Evolutionary conservation across 2,329 filamentous ascomycete genomes (phyloP).

Genomic region (Penicillium hordei): DNA sequence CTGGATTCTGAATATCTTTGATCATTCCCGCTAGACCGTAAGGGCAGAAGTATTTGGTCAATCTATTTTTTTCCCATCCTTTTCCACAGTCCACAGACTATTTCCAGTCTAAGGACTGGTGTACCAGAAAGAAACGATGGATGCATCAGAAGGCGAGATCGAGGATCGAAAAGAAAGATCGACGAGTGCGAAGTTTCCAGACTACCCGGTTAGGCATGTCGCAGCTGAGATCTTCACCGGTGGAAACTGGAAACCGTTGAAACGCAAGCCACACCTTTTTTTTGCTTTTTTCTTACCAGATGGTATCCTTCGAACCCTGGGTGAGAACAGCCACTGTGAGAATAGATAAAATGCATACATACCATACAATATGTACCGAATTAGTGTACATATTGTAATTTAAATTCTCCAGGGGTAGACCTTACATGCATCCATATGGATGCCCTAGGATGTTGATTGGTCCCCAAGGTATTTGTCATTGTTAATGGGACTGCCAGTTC

Average conservation of each 20-base stretch:
- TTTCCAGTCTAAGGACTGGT: conserved; percentile 16
- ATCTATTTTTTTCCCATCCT: conserved; percentile 24
- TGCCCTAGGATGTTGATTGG: conserved; percentile 12
- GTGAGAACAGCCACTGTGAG: background rate
- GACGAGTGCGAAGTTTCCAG: conserved; percentile 17
- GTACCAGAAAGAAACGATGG: conserved; percentile 9
- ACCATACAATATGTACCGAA: background rate
- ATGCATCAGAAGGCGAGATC: conserved; percentile 12
- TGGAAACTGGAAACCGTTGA: conserved; percentile 32
- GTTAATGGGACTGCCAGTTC: conserved; percentile 10
- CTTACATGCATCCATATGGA: conserved; percentile 3
- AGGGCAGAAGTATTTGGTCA: conserved; percentile 1
- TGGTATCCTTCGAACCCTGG: background rate
- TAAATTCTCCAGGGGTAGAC: background rate
- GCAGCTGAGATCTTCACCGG: conserved; percentile 20
- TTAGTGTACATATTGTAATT: background rate
- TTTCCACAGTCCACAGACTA: conserved; percentile 12
- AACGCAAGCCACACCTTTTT: conserved; percentile 28
- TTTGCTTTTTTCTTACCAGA: conserved; percentile 13
- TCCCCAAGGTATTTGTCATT: conserved; percentile 26
- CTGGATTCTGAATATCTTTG: background rate
- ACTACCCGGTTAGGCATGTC: conserved; percentile 20
- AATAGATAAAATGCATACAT: background rate
- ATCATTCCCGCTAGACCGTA: background rate
- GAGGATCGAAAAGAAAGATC: conserved; percentile 19